Base-by-base conservation (phyloP, 2,329 filamentous ascomycete genomes). In the Neofusicoccum sp. region DNA sequence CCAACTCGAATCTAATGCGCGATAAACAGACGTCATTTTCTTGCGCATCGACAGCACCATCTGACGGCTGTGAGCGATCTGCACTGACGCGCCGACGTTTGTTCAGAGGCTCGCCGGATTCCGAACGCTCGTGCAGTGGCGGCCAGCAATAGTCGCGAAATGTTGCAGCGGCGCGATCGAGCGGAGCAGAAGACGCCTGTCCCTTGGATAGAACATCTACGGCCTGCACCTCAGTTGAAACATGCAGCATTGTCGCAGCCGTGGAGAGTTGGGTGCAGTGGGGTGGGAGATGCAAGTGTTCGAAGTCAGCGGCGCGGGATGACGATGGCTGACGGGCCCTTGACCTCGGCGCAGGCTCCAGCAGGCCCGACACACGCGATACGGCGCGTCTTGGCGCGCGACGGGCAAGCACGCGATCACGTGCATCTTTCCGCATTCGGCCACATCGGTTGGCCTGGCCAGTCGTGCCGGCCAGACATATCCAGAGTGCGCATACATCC, bases 71-170 rank as follows among this genome's bases (percentile, higher is more conserved):
- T 7, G 12, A 45, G n/a, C 9, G 6, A 5, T 41, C 39, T 44
- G 52, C 11, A 4, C 11, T 22, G 39, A 58, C 12, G 39, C 54
- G 54, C 29, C 54, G 54, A 44, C 54, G 54, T 31, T 58, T 58
- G 39, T 36, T 58, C 39, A 41, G 54, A 34, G 54, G 54, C 41
- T 45, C 54, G 22, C 31, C 54, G n/a, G 54, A 16, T 3, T 43
- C 39, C 22, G 14, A 7, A 6, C 39, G 54, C n/a, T 58, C 54
- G 41, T 36, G 39, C 29, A 31, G 54, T 45, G 41, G 41, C 54
- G 54, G 54, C 39, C 54, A 58, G 39, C 54, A 58, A 16, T 58
- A 58, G 28, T 45, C 29, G 28, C 31, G 31, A 29, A 58, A 45
- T 28, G 29, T 45, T 14, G 54, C 54, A 22, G 54, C 54, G 36